A percentile compares a stretch with the other conserved stretches of the same genome.
phyloP scores from a whole-genome alignment of 2,329 filamentous ascomycete genomes.

The Rhynchosporium secalis region DNA sequence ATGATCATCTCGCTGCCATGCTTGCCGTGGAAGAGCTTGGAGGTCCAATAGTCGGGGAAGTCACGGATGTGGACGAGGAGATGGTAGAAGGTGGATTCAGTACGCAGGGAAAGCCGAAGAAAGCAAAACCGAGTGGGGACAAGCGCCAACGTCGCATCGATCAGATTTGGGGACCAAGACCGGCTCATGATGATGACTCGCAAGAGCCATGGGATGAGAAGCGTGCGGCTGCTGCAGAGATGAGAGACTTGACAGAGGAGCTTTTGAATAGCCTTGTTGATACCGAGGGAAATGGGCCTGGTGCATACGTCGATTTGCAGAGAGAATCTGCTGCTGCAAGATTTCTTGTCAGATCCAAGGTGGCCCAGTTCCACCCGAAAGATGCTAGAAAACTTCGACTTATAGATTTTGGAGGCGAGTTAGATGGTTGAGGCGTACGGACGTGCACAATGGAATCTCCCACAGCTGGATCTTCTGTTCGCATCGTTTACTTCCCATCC shows the following conservation, averaged over 20 bases:
- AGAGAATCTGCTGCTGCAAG: slow-evolving; percentile 63
- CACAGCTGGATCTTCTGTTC: not conserved
- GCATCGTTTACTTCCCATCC: not conserved
- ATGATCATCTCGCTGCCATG: slow-evolving; percentile 69
- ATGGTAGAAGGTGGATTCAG: slow-evolving; percentile 61
- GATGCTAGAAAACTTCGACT: slow-evolving; percentile 60
- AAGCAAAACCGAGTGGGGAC: slow-evolving; percentile 49
- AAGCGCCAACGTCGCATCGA: slow-evolving; percentile 62
- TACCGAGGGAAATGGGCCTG: slow-evolving; percentile 54
- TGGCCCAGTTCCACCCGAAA: slow-evolving; percentile 64
- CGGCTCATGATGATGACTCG: slow-evolving; percentile 45
- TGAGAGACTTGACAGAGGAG: slow-evolving; percentile 60
- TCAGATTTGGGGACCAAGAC: slow-evolving; percentile 55
- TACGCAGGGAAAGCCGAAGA: slow-evolving; percentile 57
- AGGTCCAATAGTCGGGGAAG: slow-evolving; percentile 77
- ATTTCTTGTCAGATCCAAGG: slow-evolving; percentile 64
- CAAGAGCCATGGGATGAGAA: slow-evolving; percentile 39
- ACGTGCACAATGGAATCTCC: not conserved
- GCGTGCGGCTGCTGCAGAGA: slow-evolving; percentile 54
- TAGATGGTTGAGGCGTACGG: slow-evolving; percentile 51
- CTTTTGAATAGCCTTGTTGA: slow-evolving; percentile 59
- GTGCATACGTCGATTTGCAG: slow-evolving; percentile 58
- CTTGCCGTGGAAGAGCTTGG: slow-evolving; percentile 82
- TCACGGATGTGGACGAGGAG: slow-evolving; percentile 63
- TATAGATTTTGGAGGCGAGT: slow-evolving; percentile 63